Conservation (phyloP, 306 rosid genomes). For the Quercus variabilis region DNA sequence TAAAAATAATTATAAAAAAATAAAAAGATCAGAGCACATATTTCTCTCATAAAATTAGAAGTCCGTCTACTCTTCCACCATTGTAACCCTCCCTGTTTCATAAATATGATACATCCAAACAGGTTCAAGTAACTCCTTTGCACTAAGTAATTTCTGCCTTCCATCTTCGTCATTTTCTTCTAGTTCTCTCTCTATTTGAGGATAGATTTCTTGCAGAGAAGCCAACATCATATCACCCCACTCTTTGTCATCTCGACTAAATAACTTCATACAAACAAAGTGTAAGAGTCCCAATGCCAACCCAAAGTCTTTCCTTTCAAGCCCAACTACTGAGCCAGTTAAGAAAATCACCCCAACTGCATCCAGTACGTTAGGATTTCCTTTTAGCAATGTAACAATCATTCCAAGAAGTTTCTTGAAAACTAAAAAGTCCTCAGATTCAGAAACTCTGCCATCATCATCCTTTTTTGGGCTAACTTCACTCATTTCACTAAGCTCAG, state of each 20-base stretch:
- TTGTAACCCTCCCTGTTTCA: constrained; percentile 65
- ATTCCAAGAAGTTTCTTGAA: constrained; percentile 51
- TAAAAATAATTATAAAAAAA: too few relatives aligned
- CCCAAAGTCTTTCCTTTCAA: constrained; percentile 52
- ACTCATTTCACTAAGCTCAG: constrained; percentile 37
- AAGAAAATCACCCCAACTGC: constrained; percentile 64
- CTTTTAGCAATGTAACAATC: constrained; percentile 44
- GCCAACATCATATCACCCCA: constrained; percentile 77
- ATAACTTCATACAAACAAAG: constrained; percentile 62
- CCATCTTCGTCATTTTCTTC: constrained; percentile 47
- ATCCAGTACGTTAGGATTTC: constrained; percentile 48
- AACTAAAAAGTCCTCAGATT: constrained; percentile 34
- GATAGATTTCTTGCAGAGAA: constrained; percentile 61
- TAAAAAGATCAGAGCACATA: neutral
- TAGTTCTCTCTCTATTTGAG: constrained; percentile 54
- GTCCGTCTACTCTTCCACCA: constrained; percentile 44
- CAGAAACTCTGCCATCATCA: constrained; percentile 17
- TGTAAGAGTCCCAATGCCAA: constrained; percentile 64
- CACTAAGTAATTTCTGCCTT: constrained; percentile 35
- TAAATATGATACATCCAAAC: constrained; percentile 78
- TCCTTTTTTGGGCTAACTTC: constrained; percentile 42
- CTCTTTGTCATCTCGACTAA: constrained; percentile 41
- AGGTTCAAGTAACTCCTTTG: constrained; percentile 71
- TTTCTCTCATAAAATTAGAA: neutral
- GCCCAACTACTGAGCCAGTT: constrained; percentile 51